Base-by-base conservation (phyloP, 2,329 filamentous ascomycete genomes). In the Apiospora malaysiana region DNA sequence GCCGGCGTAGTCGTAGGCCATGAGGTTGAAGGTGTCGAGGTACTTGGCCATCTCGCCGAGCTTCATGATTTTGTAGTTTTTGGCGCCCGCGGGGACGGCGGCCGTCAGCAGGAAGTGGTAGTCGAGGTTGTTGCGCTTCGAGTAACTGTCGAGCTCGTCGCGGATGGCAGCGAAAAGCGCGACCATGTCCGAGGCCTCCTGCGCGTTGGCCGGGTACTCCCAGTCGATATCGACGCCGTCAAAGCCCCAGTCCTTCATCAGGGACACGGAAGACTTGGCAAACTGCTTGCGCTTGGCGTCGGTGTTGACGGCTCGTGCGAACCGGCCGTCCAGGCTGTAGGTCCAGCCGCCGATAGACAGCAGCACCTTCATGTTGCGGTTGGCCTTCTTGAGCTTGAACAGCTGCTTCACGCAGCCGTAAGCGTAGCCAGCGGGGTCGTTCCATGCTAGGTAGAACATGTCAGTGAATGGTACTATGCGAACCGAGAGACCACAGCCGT, bases 271-370 rank as follows among this genome's bases (percentile, higher is more conserved):
- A 4, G 87, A 89, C 65, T 87, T 82, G 7, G 94, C 94, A 81
- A 97, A 97, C 1, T 75, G 87, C 46, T 84, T 80, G 21, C 94
- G 88, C 21, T 89, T 90, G 2, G 84, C 81, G 0, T 86, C 85
- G 0, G 91, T 92, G 72, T 89, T 89, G 12, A 91, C 89, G 0
- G 91, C 91, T 1, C 84, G 83, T 0, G 92, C 85, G 78, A 97
- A 95, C 8, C 67, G 67, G 18, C 45, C 45, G 79, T 94, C 93
- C 75, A 87, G 83, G 1, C 92, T 94, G 81, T 93, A 96, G 0
- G 93, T 94, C 92, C 92, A 97, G 42, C 94, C 94, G 66, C 94
- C 94, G 74, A 97, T 94, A 66, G 90, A 93, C 4, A 97, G 86
- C 27, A 97, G 84, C 1, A 92, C 86, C 78, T 97, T 97, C 69